Percentiles rank a stretch among this genome's conserved stretches.
Evolutionary conservation across 495 filamentous ascomycete genomes (phyloP).

Genomic region (Entonaema liquescens): DNA sequence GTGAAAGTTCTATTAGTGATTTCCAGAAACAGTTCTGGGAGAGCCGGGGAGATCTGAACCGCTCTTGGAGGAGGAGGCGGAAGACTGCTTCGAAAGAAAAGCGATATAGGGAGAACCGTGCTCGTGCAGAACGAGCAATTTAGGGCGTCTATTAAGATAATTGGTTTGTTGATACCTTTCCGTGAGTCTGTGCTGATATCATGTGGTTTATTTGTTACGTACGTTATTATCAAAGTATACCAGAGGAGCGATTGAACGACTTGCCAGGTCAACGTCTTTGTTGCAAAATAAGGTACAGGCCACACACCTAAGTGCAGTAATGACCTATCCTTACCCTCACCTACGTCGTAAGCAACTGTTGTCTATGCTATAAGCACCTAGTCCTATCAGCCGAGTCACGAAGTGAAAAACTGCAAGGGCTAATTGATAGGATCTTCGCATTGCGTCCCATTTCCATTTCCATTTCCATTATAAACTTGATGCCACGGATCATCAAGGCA

Average conservation of each 20-base stretch:
- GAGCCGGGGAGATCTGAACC: conserved; percentile 85
- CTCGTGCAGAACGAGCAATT: conserved; percentile 60
- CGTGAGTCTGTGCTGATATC: too few relatives aligned
- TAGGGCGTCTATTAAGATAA: conserved; percentile 19
- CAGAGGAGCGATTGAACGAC: too few relatives aligned
- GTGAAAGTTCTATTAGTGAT: conserved; percentile 58
- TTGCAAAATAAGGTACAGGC: too few relatives aligned
- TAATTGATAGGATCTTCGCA: neutral
- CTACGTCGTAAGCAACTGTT: too few relatives aligned
- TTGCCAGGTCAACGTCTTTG: too few relatives aligned
- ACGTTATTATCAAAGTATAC: too few relatives aligned
- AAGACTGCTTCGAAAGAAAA: conserved; percentile 85
- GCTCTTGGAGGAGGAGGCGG: conserved; percentile 87
- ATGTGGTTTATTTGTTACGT: too few relatives aligned
- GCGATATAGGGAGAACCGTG: conserved; percentile 83
- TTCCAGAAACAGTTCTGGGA: conserved; percentile 96
- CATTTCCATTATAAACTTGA: neutral
- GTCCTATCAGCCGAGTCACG: neutral
- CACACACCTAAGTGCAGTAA: too few relatives aligned
- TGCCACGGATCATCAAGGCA: neutral
- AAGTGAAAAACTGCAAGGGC: too few relatives aligned
- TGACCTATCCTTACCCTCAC: too few relatives aligned
- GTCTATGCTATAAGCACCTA: neutral
- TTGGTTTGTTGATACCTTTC: too few relatives aligned
- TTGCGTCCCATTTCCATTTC: too few relatives aligned